phyloP scores from a whole-genome alignment of 2,329 filamentous ascomycete genomes.

The Exophiala sp. region DNA sequence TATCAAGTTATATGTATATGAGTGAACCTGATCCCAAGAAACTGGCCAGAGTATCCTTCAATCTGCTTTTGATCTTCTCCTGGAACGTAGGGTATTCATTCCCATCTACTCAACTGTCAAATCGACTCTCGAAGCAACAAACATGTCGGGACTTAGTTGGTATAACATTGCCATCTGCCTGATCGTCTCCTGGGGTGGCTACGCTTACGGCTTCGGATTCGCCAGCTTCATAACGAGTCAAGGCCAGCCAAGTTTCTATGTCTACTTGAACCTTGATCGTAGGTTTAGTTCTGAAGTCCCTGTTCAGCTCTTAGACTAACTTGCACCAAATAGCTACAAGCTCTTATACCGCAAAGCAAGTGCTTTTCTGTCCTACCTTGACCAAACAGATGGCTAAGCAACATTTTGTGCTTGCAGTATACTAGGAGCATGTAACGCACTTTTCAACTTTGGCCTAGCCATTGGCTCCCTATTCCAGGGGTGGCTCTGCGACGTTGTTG shows the following conservation, averaged over 20 bases:
- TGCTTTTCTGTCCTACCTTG: neutral
- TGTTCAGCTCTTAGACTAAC: neutral
- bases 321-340: constrained; percentile 4
- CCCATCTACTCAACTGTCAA: no score
- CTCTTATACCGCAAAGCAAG: constrained; percentile 15
- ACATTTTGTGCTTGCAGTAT: constrained; percentile 34
- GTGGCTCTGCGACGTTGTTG: constrained; percentile 30
- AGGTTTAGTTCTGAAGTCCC: neutral
- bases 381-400: neutral
- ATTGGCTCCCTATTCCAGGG: constrained; percentile 36
- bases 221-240: constrained; percentile 52
- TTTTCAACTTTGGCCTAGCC: constrained; percentile 43
- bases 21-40: no score
- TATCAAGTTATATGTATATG: no score
- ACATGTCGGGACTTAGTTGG: no score
- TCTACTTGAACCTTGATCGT: constrained; percentile 43
- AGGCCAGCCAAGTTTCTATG: constrained; percentile 52
- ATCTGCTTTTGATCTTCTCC: no score
- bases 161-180: constrained; percentile 17
- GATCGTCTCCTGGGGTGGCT: constrained; percentile 14
- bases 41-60: no score
- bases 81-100: no score
- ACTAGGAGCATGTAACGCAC: constrained; percentile 44
- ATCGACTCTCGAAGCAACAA: no score
- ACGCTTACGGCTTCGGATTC: constrained; percentile 48